These are phyloP conservation scores for Erodium texanum DNA, from an alignment of 441 rosid species.

Conservation along the genomic window DNA sequence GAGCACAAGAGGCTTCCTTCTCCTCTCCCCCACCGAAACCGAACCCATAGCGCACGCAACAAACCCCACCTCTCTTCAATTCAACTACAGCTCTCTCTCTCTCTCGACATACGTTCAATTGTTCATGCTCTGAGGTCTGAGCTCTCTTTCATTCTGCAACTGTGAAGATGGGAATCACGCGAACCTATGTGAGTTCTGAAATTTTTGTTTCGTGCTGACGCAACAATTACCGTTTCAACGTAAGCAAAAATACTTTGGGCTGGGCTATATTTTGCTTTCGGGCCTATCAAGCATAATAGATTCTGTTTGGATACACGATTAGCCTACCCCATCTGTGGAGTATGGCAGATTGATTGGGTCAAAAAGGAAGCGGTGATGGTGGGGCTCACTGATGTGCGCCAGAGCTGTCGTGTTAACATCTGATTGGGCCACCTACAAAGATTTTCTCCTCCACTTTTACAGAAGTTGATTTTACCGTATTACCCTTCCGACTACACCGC, in stretches of 20 bases:
- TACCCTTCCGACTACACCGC: slow-evolving; percentile 1
- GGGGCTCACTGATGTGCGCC: neutral
- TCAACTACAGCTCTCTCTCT: neutral
- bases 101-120: neutral
- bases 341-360: neutral
- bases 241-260: neutral
- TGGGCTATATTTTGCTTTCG: neutral
- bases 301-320: neutral
- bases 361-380: neutral
- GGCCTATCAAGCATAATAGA: neutral
- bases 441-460: neutral
- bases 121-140: neutral
- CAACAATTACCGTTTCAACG: neutral
- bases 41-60: neutral
- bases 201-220: neutral
- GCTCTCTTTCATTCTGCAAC: neutral
- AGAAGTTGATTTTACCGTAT: neutral
- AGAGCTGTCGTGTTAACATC: neutral
- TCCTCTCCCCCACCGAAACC: slow-evolving; percentile 47
- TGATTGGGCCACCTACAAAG: neutral
- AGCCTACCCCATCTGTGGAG: neutral
- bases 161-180: neutral
- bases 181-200: neutral
- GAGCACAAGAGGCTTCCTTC: slow-evolving; percentile 65
- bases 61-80: neutral